Evolutionary conservation across 1,284 basidiomycete genomes (phyloP), one percentile per base, ranked within the genome.

Genomic region (Cystobasidium pallidum): DNA sequence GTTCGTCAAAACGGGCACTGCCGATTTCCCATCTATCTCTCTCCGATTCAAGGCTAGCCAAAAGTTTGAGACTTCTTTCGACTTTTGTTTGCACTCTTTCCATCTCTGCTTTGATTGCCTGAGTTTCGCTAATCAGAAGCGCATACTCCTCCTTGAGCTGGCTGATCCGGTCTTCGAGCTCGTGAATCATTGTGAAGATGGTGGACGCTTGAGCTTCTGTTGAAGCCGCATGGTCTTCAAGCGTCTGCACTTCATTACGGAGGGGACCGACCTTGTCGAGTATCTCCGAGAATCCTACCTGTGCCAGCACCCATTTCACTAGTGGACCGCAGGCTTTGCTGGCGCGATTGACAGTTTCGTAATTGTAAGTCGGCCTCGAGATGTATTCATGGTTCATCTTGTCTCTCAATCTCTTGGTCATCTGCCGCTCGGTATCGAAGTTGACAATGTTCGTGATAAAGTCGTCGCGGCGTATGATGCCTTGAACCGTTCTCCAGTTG

Each of bases 101-200:
- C 95, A 99, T 99, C 82, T 99, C 96, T 54, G 85, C 86, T 82
- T 96, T 97, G 86, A 99, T 98, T 3, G 94, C 88, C 81, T 99
- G 93, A 0, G 92, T 95, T 81, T 99, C 92, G 80, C 92, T 94
- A 82, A 99, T 98, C 73, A 99, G 88, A 7, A 91, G 84, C 0
- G 97, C 96, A 77, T 99, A 99, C 81, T 99, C 96, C 61, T 94
- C 91, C 83, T 99, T 99, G 86, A 99, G 99, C 72, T 85, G 86
- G 32, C 86, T 89, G 78, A 99, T 99, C 81, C 94, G 95, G 59
- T 88, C 84, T 80, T 99, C 95, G 54, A 99, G 87, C 81, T 96
- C 93, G 13, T 88, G 85, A 58, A 99, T 93, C 86, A 97, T 97
- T 61, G 89, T 87, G 76, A 95, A 90, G 77, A 95, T 96, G 62